Base-by-base conservation (phyloP, 495 filamentous ascomycete species). In the Aspergillus coremiiformis region DNA sequence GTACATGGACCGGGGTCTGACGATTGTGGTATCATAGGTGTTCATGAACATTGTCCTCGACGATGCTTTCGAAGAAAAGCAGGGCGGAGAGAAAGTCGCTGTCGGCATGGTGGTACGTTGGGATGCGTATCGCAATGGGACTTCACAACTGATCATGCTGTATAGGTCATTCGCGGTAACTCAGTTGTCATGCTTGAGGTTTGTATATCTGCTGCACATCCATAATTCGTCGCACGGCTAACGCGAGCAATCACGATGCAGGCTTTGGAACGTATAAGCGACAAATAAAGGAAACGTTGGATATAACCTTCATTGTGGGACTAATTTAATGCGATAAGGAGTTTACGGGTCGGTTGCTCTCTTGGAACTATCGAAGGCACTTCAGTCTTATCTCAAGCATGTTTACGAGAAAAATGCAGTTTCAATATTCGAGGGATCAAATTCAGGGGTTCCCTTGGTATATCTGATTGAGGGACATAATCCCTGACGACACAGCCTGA, bases 31-130 rank as follows among this genome's bases (percentile, higher is more conserved):
- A 12, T 15, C 24, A 10, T 66, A 98, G 93, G 90, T 96, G 47
- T 98, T 97, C 77, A 80, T 98, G 62, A 98, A 98, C 70, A 90
- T 98, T 62, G 92, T 97, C 22, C 81, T 98, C 12, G 94, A 98
- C 66, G 93, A 97, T 58, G 92, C 93, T n/a, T 85, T 95, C 14
- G 93, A 97, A 63, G 90, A 96, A 76, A 95, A 92, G 68, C 79
- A 81, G 26, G 90, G 89, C 50, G 90, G 89, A 41, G 90, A 95
- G 78, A 97, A 95, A 73, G 84, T 84, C 42, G 79, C 83, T 53
- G 80, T 96, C 43, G 93, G 93, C 64, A 96, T 95, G 84, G 87
- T 95, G 55, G 94, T 95, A 82, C 49, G 86, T 59, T 15, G 4
- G 19, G n/a, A 17, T 39, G 5, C 37, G 19, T 8, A 32, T 43